Conservation (phyloP, 164 flowering plant species). For the Dillenia turbinata region DNA sequence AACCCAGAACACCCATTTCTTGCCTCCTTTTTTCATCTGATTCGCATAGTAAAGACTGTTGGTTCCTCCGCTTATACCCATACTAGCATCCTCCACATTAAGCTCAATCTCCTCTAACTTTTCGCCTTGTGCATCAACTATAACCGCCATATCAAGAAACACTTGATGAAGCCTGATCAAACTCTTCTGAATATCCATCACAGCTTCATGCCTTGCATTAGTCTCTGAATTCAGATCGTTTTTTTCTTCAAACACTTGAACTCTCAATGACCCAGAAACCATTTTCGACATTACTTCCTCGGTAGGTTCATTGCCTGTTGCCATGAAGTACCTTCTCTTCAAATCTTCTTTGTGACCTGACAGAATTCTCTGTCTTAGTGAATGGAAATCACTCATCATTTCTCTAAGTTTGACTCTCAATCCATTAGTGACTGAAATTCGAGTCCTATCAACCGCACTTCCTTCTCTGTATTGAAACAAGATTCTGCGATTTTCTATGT, state of each 20-base stretch:
- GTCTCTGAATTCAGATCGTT: conserved; percentile 31
- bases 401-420: conserved; percentile 54
- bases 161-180: conserved; percentile 69
- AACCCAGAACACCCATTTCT: conserved; percentile 43
- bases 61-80: conserved; percentile 58
- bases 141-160: conserved; percentile 81
- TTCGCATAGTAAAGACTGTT: conserved; percentile 50
- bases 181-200: conserved; percentile 61
- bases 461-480: conserved; percentile 40
- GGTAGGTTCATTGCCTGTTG: conserved; percentile 41
- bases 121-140: conserved; percentile 73
- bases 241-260: conserved; percentile 29
- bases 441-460: conserved; percentile 52
- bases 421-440: conserved; percentile 56
- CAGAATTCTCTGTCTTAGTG: conserved; percentile 46
- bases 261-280: conserved; percentile 26
- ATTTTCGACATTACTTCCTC: conserved; percentile 49
- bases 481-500: conserved; percentile 29
- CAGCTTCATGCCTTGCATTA: conserved; percentile 60
- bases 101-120: conserved; percentile 58
- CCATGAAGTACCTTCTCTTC: conserved; percentile 46
- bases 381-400: conserved; percentile 57
- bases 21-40: conserved; percentile 48
- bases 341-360: conserved; percentile 52
- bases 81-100: conserved; percentile 49